Evolutionary conservation across 208 protist genomes (phyloP), one percentile per base, ranked within the genome.

Genomic region (Angomonas deanei): DNA sequence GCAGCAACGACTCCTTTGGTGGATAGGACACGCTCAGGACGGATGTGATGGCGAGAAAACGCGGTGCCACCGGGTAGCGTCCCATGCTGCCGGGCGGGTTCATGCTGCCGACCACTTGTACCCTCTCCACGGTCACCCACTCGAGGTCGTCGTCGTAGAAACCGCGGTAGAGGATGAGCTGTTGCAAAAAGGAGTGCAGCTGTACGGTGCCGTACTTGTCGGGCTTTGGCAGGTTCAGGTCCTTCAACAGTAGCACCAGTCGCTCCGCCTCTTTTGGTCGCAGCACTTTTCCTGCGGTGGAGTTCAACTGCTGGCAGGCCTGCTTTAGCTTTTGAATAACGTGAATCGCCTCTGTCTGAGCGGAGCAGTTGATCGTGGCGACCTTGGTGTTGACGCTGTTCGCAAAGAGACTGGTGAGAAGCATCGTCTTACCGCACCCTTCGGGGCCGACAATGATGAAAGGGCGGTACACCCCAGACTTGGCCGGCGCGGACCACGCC

Each of bases 121-220:
- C 79, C 39, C 81, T 74, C 83, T 99, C 97, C 6, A 99, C 71
- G 17, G 76, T 90, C 23, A 99, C 89, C 95, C 97, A 99, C 68
- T 99, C 97, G 8, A 98, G 79, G 52, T 96, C 88, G 8, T 67
- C 61, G 79, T 99, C 97, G 72, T 98, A 99, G 68, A 97, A 98
- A 11, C 96, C 94, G 61, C 86, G 82, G 82, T 99, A 98, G 21
- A 98, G 68, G 64, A 99, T 88, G 36, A 99, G 64, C 85, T 99
- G 98, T 80, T 99, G 97, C 33, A 99, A 79, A 34, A 99, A 92
- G 0, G 96, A 94, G 66, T 99, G 94, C 21, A 99, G 72, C 78
- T 98, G 92, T 36, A 97, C 92, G 11, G 97, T 99, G 60, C 91
- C 97, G 83, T 99, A 99, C 72, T 94, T 93, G 82, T 99, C 98